These are phyloP conservation scores for Annulohypoxylon truncatum DNA, from an alignment of 2,329 filamentous ascomycete genomes.

Conservation along the genomic window DNA sequence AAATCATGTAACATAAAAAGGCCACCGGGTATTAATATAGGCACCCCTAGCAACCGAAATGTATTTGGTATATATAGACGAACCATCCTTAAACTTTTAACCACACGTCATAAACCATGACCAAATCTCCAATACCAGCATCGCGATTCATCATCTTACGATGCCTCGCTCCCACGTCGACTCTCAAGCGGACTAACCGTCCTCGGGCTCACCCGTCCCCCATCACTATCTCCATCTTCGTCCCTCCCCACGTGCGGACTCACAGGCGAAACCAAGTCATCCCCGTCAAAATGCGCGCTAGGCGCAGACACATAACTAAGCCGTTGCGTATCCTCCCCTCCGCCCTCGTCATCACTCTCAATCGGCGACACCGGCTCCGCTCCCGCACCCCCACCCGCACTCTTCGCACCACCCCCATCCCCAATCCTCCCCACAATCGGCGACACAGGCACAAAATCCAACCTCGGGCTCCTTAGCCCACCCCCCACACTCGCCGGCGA, in stretches of 20 bases:
- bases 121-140: not conserved
- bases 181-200: slow-evolving; percentile 44
- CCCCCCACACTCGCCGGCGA: slow-evolving; percentile 8
- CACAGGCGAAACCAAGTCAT: slow-evolving; percentile 41
- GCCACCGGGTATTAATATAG: not conserved
- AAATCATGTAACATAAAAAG: not conserved
- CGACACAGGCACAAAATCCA: slow-evolving; percentile 38
- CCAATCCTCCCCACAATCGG: slow-evolving; percentile 38
- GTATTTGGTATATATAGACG: not conserved
- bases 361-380: slow-evolving; percentile 40
- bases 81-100: not conserved
- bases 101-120: not conserved
- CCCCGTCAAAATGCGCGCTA: slow-evolving; percentile 9
- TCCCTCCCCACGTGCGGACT: slow-evolving; percentile 15
- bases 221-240: not conserved
- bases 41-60: not conserved
- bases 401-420: not conserved
- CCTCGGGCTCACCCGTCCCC: slow-evolving; percentile 16
- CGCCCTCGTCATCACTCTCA: slow-evolving; percentile 30
- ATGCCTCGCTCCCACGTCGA: slow-evolving; percentile 31
- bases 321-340: slow-evolving; percentile 20
- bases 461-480: slow-evolving; percentile 36
- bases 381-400: too few relatives aligned
- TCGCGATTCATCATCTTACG: slow-evolving; percentile 6
- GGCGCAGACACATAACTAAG: slow-evolving; percentile 39